Conservation (phyloP, 202 grass and related monocot species). For the Brachypodium distachyon region DNA sequence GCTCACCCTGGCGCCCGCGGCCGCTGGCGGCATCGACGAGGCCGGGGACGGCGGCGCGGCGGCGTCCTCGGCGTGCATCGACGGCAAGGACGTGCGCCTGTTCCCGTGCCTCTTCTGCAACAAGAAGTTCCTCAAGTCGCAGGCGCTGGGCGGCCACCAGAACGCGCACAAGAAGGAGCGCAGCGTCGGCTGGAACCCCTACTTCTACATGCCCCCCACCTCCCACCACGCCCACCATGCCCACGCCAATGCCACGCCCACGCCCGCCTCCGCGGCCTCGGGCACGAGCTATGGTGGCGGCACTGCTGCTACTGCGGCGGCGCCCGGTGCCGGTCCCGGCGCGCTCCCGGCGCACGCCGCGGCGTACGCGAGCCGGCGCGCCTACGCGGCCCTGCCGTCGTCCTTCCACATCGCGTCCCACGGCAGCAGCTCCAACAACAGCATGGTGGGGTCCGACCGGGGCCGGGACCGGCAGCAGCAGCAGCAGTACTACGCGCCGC, state of each 20-base stretch:
- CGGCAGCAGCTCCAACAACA: slow-evolving; percentile 29
- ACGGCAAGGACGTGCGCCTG: slow-evolving; percentile 80
- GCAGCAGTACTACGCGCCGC: slow-evolving; percentile 29
- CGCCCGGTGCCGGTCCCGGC: too few species aligned
- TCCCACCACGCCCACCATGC: not conserved
- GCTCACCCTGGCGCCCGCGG: slow-evolving; percentile 42
- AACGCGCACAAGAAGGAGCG: slow-evolving; percentile 99
- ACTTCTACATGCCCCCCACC: slow-evolving; percentile 47
- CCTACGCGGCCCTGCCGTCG: slow-evolving; percentile 18
- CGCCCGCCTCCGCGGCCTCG: not conserved
- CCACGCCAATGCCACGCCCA: not conserved
- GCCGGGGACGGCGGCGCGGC: not conserved
- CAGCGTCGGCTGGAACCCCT: slow-evolving; percentile 74
- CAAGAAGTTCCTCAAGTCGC: slow-evolving; percentile 97
- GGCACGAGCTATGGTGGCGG: not conserved
- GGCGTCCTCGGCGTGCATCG: not conserved
- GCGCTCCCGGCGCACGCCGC: not conserved
- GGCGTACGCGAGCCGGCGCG: not conserved
- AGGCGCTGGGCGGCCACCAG: slow-evolving; percentile 90
- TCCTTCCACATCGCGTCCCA: slow-evolving; percentile 46
- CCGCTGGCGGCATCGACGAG: not conserved
- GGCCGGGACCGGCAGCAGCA: too few species aligned
- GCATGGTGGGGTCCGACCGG: slow-evolving; percentile 10
- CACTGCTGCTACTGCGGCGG: too few species aligned
- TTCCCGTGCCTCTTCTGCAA: slow-evolving; percentile 98